A percentile compares a stretch with the other conserved stretches of the same genome.
phyloP scores from a whole-genome alignment of 129 eudicot species.

The Ambrosia artemisiifolia region DNA sequence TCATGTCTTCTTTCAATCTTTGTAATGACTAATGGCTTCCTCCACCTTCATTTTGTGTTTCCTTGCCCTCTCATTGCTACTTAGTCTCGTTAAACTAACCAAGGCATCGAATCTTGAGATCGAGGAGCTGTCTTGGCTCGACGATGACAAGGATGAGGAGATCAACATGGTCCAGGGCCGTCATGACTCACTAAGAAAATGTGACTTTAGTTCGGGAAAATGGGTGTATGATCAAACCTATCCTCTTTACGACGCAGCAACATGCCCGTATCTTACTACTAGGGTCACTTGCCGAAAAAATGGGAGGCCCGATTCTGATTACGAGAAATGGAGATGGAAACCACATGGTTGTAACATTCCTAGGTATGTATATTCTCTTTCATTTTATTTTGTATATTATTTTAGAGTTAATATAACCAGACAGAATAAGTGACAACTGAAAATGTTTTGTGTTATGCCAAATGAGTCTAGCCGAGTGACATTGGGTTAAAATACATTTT shows the following conservation, averaged over 20 bases:
- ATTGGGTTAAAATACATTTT: neutral
- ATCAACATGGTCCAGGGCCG: constrained; percentile 47
- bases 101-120: constrained; percentile 35
- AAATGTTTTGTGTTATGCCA: neutral
- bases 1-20: neutral
- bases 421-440: neutral
- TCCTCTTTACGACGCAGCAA: constrained; percentile 71
- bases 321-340: constrained; percentile 84
- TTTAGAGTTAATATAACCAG: neutral
- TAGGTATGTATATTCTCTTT: constrained; percentile 42
- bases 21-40: constrained; percentile 38
- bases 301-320: constrained; percentile 82
- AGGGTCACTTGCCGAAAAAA: constrained; percentile 65
- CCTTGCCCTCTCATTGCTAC: constrained; percentile 27
- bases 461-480: neutral
- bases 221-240: constrained; percentile 85
- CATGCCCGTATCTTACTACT: constrained; percentile 71
- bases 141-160: constrained; percentile 58
- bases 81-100: constrained; percentile 4
- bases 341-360: constrained; percentile 69
- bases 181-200: constrained; percentile 48
- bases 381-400: neutral
- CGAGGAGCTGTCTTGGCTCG: constrained; percentile 66
- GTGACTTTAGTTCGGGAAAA: constrained; percentile 69
- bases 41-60: constrained; percentile 26